A percentile compares a stretch with the other conserved stretches of the same genome.
phyloP scores from a whole-genome alignment of 768 basidiomycete genomes.

The Hericium erinaceus region DNA sequence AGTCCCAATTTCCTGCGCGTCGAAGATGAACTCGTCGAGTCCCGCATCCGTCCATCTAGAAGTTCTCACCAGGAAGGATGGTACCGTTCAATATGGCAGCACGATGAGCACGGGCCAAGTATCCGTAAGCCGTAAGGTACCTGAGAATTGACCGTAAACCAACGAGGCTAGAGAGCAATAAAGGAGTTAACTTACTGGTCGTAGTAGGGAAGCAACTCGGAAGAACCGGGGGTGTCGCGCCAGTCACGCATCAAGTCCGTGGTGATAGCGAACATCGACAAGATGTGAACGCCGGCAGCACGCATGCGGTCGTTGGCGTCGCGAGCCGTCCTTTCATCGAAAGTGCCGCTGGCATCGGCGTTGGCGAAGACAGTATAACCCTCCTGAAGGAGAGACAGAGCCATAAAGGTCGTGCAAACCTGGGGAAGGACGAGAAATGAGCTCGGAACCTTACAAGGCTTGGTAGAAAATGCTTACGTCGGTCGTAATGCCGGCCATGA shows the following conservation, averaged over 20 bases:
- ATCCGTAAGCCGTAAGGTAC: constrained; percentile 25
- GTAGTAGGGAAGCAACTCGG: constrained; percentile 34
- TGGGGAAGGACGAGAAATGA: constrained; percentile 7
- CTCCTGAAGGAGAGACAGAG: constrained; percentile 34
- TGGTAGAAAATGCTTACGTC: constrained; percentile 26
- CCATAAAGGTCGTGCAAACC: constrained; percentile 42
- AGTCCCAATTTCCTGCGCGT: too few species aligned
- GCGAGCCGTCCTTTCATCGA: constrained; percentile 29
- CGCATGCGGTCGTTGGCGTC: constrained; percentile 42
- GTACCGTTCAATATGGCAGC: constrained; percentile 12
- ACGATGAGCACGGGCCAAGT: constrained; percentile 23
- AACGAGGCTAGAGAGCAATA: neutral
- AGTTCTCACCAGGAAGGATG: neutral
- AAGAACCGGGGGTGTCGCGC: constrained; percentile 36
- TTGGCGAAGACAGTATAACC: constrained; percentile 42
- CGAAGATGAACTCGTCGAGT: too few species aligned
- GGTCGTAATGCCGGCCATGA: constrained; percentile 40
- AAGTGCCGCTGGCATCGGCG: constrained; percentile 37
- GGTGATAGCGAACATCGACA: constrained; percentile 35
- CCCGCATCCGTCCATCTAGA: neutral
- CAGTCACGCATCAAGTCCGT: constrained; percentile 44
- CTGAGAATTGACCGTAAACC: constrained; percentile 8
- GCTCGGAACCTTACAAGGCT: neutral
- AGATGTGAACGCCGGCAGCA: constrained; percentile 34
- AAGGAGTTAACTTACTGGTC: constrained; percentile 27